Evolutionary conservation across 805 yeast genomes (phyloP).

Genomic region (Kuraishia hungarica): DNA sequence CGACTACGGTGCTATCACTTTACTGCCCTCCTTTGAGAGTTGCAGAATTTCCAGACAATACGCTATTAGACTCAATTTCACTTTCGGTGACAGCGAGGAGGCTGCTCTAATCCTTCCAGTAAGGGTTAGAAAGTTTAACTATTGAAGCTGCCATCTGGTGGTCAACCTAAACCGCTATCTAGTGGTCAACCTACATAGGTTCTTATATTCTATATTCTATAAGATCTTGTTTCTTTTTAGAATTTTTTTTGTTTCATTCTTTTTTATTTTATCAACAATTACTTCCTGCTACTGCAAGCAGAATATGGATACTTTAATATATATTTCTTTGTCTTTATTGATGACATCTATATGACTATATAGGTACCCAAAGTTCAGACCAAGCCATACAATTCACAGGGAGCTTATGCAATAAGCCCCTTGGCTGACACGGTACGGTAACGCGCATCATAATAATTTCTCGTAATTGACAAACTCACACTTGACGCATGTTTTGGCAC

Average conservation of each 20-base stretch:
- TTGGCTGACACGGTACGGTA: background rate
- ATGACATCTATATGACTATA: too few species aligned
- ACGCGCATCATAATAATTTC: background rate
- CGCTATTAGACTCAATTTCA: constrained; percentile 17
- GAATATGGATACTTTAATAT: background rate
- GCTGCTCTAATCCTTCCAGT: constrained; percentile 4
- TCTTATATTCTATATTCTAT: too few species aligned
- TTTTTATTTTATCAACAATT: background rate
- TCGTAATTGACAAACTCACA: background rate
- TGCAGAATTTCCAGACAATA: constrained; percentile 56
- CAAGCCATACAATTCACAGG: too few species aligned
- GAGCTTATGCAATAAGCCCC: too few species aligned
- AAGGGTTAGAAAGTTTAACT: constrained; percentile 9
- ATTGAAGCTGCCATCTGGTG: background rate
- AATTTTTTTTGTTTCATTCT: too few species aligned
- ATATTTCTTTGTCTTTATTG: background rate
- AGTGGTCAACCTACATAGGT: too few species aligned
- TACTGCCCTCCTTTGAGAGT: constrained; percentile 55
- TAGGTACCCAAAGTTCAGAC: too few species aligned
- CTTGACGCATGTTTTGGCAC: background rate
- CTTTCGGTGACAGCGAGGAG: constrained; percentile 2
- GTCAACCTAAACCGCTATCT: too few species aligned
- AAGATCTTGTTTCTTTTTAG: too few species aligned
- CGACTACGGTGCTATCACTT: constrained; percentile 24
- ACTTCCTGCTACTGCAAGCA: background rate